Conservation (phyloP, 129 eudicot species). For the Arctium lappa region DNA sequence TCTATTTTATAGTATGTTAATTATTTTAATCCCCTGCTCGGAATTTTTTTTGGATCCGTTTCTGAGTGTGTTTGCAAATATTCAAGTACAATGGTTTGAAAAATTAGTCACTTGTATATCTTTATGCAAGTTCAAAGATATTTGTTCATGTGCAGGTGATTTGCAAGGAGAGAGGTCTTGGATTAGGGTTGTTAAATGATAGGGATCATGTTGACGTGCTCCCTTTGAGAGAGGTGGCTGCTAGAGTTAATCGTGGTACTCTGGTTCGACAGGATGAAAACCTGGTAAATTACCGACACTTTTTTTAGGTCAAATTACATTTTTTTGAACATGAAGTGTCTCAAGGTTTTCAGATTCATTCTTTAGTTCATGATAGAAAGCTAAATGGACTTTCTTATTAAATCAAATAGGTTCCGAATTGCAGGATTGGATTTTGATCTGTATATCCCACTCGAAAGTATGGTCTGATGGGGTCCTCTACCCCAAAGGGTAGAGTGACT, state of each 20-base stretch:
- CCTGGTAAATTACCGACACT: constrained; percentile 31
- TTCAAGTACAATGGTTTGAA: not conserved
- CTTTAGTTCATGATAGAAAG: not conserved
- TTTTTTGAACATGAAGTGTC: not conserved
- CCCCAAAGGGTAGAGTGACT: not conserved
- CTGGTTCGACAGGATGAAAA: constrained; percentile 43
- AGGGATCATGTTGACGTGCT: constrained; percentile 36
- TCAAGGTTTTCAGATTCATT: not conserved
- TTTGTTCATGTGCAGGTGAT: constrained; percentile 46
- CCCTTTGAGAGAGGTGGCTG: constrained; percentile 33
- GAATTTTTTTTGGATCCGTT: too few relatives aligned
- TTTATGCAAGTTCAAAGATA: constrained; percentile 3
- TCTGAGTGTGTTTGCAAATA: too few relatives aligned
- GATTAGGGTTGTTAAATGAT: constrained; percentile 45
- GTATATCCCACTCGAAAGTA: too few relatives aligned
- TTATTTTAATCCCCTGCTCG: too few relatives aligned
- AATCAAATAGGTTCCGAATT: not conserved
- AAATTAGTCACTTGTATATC: not conserved
- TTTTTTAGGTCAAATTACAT: not conserved
- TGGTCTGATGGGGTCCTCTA: too few relatives aligned
- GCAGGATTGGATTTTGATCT: not conserved
- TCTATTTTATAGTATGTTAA: too few relatives aligned
- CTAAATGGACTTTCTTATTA: too few relatives aligned
- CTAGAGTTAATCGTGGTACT: constrained; percentile 43
- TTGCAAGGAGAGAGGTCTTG: constrained; percentile 78